A percentile compares a stretch with the other conserved stretches of the same genome.
Evolutionary conservation across 768 basidiomycete genomes (phyloP).

Genomic region (Termitomyces heimii): DNA sequence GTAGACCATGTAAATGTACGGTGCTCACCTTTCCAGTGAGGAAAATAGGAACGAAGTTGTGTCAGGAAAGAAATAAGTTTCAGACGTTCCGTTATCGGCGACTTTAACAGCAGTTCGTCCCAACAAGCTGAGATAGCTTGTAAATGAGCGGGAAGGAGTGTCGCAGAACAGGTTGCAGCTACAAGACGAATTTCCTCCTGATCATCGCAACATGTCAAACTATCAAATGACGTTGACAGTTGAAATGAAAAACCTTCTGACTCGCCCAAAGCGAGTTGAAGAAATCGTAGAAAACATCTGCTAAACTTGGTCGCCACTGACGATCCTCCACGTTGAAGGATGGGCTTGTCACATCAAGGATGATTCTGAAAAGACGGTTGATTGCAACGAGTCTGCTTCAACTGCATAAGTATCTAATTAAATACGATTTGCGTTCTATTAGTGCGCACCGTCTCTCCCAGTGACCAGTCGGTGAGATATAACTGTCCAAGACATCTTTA

Average conservation of each 20-base stretch:
- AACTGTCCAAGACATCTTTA: slow-evolving; percentile 37
- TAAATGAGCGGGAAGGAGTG: slow-evolving; percentile 60
- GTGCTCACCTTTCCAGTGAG: slow-evolving; percentile 54
- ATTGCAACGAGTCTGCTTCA: slow-evolving; percentile 42
- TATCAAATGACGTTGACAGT: not conserved
- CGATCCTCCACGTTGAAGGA: slow-evolving; percentile 56
- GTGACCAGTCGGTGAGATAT: slow-evolving; percentile 26
- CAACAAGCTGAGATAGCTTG: slow-evolving; percentile 63
- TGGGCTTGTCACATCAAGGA: slow-evolving; percentile 61
- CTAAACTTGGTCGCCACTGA: slow-evolving; percentile 62
- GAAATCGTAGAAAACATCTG: slow-evolving; percentile 52
- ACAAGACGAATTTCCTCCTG: slow-evolving; percentile 68
- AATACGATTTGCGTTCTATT: not conserved
- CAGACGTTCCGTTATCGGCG: slow-evolving; percentile 51
- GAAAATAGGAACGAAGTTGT: slow-evolving; percentile 64
- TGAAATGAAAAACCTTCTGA: slow-evolving; percentile 36
- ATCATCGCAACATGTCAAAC: not conserved
- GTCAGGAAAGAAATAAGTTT: slow-evolving; percentile 58
- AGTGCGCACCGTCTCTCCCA: slow-evolving; percentile 49
- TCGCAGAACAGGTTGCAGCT: slow-evolving; percentile 50
- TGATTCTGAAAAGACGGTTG: slow-evolving; percentile 54
- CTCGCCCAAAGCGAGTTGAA: slow-evolving; percentile 64
- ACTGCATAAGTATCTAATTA: not conserved
- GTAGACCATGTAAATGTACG: not conserved
- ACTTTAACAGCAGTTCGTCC: slow-evolving; percentile 52